Percentiles rank a stretch among this genome's conserved stretches.
These are phyloP conservation scores for Ophiosphaerella narmari DNA, from an alignment of 2,329 filamentous ascomycete genomes.

Conservation along the genomic window DNA sequence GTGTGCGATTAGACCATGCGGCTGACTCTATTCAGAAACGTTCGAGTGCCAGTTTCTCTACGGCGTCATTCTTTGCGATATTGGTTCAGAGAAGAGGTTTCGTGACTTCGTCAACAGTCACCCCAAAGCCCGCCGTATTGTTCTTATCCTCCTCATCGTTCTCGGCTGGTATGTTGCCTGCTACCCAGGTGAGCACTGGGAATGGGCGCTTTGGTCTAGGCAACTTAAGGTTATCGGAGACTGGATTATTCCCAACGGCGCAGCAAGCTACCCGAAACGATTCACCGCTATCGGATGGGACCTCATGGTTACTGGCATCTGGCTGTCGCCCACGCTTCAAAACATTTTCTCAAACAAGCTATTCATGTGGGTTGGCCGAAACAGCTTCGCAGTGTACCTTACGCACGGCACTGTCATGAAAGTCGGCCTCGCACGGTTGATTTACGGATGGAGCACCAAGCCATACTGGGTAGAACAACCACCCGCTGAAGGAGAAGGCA, in stretches of 20 bases:
- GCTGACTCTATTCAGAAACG: conserved; percentile 50
- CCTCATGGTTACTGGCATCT: conserved; percentile 56
- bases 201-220: conserved; percentile 56
- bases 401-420: conserved; percentile 59
- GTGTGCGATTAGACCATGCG: background rate
- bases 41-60: conserved; percentile 59
- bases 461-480: conserved; percentile 48
- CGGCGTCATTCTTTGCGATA: conserved; percentile 58
- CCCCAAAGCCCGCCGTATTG: conserved; percentile 45
- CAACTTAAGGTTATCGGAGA: conserved; percentile 48
- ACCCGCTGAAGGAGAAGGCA: conserved; percentile 43
- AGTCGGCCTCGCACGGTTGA: conserved; percentile 57
- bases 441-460: conserved; percentile 56
- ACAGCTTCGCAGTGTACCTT: conserved; percentile 61
- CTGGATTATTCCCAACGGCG: conserved; percentile 55
- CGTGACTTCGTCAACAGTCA: conserved; percentile 51
- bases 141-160: conserved; percentile 47
- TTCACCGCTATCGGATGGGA: conserved; percentile 57
- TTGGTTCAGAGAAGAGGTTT: conserved; percentile 53
- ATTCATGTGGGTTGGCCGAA: conserved; percentile 60
- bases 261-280: conserved; percentile 48
- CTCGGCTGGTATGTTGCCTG: conserved; percentile 55
- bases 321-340: conserved; percentile 55
- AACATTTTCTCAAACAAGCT: conserved; percentile 55
- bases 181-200: conserved; percentile 57